phyloP scores from a whole-genome alignment of 495 filamentous ascomycete genomes.

The Schizothecium vesticola region DNA sequence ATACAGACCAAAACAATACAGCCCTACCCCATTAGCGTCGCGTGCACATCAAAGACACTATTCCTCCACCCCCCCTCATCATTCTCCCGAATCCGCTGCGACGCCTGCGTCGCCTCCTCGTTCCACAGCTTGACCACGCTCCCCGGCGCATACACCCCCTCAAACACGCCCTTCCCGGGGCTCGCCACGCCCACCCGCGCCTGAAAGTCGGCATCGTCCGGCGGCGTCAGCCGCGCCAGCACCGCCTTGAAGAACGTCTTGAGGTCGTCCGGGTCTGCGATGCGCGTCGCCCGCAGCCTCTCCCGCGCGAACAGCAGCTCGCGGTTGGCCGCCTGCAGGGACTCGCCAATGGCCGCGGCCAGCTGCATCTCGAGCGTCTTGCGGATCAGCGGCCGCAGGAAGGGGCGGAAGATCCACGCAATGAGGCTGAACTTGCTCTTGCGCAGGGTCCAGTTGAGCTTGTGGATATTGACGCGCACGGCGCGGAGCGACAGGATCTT shows the following conservation, averaged over 20 bases:
- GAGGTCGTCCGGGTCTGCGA: conserved; percentile 74
- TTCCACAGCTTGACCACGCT: conserved; percentile 84
- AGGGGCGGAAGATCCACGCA: conserved; percentile 77
- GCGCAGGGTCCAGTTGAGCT: conserved; percentile 70
- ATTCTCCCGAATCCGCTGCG: conserved; percentile 51
- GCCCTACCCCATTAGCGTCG: conserved; percentile 17
- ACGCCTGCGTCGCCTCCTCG: conserved; percentile 64
- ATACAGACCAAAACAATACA: background rate
- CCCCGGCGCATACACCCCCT: conserved; percentile 78
- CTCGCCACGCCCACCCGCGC: conserved; percentile 59
- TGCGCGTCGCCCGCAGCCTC: conserved; percentile 74
- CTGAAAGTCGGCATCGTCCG: conserved; percentile 68
- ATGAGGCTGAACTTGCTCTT: conserved; percentile 70
- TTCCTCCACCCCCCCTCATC: conserved; percentile 80
- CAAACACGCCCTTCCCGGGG: conserved; percentile 65
- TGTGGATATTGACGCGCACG: conserved; percentile 78
- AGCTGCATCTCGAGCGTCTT: conserved; percentile 74
- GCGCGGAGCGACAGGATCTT: conserved; percentile 71
- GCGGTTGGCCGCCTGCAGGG: conserved; percentile 67
- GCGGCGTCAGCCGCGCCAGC: conserved; percentile 62
- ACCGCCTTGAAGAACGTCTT: conserved; percentile 78
- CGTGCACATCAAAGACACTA: conserved; percentile 70
- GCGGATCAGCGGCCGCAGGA: conserved; percentile 75
- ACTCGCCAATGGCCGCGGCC: conserved; percentile 61
- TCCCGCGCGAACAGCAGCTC: conserved; percentile 85